These are phyloP conservation scores for Dendrobium huoshanense DNA, from an alignment of 106 monocot species.

Conservation along the genomic window DNA sequence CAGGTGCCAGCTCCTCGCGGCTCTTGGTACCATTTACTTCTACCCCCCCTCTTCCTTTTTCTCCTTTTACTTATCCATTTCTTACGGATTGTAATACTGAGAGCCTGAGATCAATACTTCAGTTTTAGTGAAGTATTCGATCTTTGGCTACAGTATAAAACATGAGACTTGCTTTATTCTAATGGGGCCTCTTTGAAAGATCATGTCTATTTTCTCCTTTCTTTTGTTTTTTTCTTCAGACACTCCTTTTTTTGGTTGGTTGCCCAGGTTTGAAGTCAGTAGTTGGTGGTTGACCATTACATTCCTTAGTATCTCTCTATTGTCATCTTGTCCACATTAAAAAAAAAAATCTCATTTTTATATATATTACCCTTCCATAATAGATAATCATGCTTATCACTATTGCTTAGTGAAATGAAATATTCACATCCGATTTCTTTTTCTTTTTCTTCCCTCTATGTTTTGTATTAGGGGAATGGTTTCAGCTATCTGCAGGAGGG, in stretches of 20 bases:
- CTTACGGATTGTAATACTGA: background rate
- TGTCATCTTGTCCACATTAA: background rate
- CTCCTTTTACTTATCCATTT: background rate
- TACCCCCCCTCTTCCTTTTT: background rate
- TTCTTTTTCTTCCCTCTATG: background rate
- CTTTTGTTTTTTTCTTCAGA: background rate
- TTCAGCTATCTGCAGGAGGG: conserved; percentile 67
- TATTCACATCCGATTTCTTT: background rate
- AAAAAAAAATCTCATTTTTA: background rate
- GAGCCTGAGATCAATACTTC: too few relatives aligned
- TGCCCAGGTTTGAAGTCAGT: background rate
- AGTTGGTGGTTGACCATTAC: background rate
- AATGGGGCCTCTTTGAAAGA: background rate
- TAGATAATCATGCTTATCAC: too few relatives aligned
- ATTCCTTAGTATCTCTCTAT: background rate
- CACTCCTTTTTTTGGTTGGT: background rate
- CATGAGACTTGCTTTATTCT: background rate
- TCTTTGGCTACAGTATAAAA: background rate
- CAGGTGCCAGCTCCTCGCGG: conserved; percentile 60
- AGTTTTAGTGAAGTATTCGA: too few relatives aligned
- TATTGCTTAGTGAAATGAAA: background rate
- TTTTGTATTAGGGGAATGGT: conserved; percentile 56
- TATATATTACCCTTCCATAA: background rate
- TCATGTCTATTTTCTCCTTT: too few relatives aligned
- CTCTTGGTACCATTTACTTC: conserved; percentile 32